Evolutionary conservation across 495 filamentous ascomycete species (phyloP), one percentile per base, ranked within the genome.

Genomic region (Penicillium fimorum): DNA sequence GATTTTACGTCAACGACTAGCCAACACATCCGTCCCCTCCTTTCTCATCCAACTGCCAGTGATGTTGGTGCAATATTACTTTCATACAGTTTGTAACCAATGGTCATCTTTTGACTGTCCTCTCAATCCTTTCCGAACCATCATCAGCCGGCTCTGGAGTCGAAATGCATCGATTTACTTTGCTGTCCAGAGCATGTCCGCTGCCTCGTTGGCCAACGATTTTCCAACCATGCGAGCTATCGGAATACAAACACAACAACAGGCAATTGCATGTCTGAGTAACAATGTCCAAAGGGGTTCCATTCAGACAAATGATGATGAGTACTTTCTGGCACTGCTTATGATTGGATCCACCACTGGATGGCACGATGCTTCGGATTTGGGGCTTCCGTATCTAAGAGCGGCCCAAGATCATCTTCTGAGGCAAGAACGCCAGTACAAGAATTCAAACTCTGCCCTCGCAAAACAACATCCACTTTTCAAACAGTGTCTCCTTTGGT

Each of bases 51-150:
- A 67, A 35, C 56, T 64, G 43, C 64, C 64, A 32, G 61, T 58
- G 18, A 67, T 64, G 22, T 15, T 67, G 17, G 61, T 67, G n/a
- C 61, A 67, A 42, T 67, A 67, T 30, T 67, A 64, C 25, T 67
- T 67, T 27, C 61, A 64, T 48, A 61, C 61, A 8, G 64, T 67
- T 17, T 67, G 64, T 56, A 67, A 64, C 35, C 55, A 62, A 27
- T 67, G 64, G 64, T 67, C 64, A 25, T 67, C 64, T 7, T 67
- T 67, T 50, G 61, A 67, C 50, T 67, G 61, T 9, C 64, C 64
- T 22, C 50, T 67, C 15, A 67, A 64, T 41, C 64, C 64, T 10
- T 64, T 67, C 11, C 56, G 64, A 18, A 38, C 49, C 4, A 64
- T 67, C 24, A 42, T 67, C 44, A 64, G 64, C 29, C 58, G 61